These are phyloP conservation scores for Begonia loranthoides DNA, from an alignment of 306 rosid species.

Conservation along the genomic window DNA sequence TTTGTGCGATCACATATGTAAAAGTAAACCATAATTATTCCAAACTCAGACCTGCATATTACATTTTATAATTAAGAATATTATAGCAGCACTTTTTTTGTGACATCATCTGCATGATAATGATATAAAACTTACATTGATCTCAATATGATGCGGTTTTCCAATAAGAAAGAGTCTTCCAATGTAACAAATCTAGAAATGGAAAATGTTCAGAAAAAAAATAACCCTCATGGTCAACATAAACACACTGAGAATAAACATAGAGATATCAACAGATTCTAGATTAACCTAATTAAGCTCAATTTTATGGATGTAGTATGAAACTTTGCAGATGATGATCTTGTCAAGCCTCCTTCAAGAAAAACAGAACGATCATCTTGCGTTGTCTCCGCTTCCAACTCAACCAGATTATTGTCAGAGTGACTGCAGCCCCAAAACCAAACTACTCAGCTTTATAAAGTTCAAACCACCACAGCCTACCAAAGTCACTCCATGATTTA, in stretches of 20 bases:
- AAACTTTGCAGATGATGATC: conserved; percentile 63
- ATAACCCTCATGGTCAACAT: conserved; percentile 5
- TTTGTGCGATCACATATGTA: conserved; percentile 83
- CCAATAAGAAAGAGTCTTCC: conserved; percentile 85
- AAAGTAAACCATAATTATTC: conserved; percentile 58
- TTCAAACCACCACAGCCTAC: no score
- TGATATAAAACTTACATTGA: conserved; percentile 54
- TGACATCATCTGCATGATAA: no score
- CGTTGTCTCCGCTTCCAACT: conserved; percentile 53
- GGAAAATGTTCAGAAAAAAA: conserved; percentile 21
- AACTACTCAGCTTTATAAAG: no score
- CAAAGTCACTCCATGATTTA: no score
- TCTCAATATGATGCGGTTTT: conserved; percentile 73
- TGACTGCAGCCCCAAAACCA: conserved; percentile 37
- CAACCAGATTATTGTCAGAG: conserved; percentile 71
- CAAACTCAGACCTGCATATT: conserved; percentile 62
- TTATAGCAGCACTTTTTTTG: no score
- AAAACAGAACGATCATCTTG: conserved; percentile 76
- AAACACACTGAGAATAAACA: conserved; percentile 13
- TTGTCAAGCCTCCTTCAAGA: conserved; percentile 74
- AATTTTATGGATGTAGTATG: conserved; percentile 49
- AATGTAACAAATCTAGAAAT: conserved; percentile 67
- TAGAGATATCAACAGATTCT: conserved; percentile 1
- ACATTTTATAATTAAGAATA: no score
- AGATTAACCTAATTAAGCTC: conserved; percentile 58